These are phyloP conservation scores for Discostella stelligera DNA, from an alignment of 352 stramenopile genomes.

Conservation along the genomic window DNA sequence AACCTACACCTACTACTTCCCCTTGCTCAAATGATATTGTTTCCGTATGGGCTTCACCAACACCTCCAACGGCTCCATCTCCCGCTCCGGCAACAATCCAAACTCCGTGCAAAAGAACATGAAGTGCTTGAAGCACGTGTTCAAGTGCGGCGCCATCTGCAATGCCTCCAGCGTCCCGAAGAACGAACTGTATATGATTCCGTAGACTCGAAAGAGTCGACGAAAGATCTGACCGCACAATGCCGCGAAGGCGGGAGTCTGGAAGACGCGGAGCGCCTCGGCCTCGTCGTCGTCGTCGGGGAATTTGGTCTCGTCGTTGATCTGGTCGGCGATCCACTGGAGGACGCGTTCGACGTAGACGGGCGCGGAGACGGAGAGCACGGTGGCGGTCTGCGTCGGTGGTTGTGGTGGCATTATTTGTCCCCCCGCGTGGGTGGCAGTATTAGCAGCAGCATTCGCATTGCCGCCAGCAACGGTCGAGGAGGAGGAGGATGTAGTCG, in stretches of 20 bases:
- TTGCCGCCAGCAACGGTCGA: too few species aligned
- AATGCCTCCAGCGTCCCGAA: constrained; percentile 93
- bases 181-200: constrained; percentile 95
- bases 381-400: constrained; percentile 46
- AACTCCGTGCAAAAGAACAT: constrained; percentile 96
- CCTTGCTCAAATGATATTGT: constrained; percentile 79
- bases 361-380: constrained; percentile 68
- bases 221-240: constrained; percentile 89
- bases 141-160: constrained; percentile 93
- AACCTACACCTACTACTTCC: constrained; percentile 20
- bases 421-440: too few species aligned
- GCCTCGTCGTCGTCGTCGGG: constrained; percentile 82
- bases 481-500: too few species aligned
- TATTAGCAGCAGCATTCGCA: too few species aligned
- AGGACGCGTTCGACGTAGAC: constrained; percentile 82
- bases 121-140: constrained; percentile 98
- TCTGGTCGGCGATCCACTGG: constrained; percentile 81
- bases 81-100: constrained; percentile 89
- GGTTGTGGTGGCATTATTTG: not conserved
- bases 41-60: constrained; percentile 90
- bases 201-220: constrained; percentile 94
- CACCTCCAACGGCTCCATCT: constrained; percentile 92
- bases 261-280: constrained; percentile 73
- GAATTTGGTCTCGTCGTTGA: constrained; percentile 83
- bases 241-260: constrained; percentile 79